A percentile compares a stretch with the other conserved stretches of the same genome.
Conservation (phyloP, 495 filamentous ascomycete species). For the Lentithecium fluviatile region DNA sequence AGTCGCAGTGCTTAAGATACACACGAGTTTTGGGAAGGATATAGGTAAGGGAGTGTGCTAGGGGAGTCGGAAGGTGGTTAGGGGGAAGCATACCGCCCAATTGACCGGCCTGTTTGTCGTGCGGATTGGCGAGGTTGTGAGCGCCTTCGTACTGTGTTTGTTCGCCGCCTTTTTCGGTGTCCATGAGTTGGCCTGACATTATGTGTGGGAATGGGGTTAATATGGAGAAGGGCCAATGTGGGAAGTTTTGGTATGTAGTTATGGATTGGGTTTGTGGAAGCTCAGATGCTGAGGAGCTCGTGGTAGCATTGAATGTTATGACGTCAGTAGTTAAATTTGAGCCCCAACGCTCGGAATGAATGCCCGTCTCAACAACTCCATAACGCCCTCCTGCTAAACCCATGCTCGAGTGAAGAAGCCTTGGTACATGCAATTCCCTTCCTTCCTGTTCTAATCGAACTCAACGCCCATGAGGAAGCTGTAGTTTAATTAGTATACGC, state of each 20-base stretch:
- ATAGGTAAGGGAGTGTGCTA: background rate
- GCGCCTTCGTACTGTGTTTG: constrained; percentile 66
- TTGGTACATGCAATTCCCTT: no score
- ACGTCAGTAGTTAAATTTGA: no score
- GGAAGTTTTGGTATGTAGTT: background rate
- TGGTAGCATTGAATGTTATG: no score
- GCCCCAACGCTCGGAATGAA: no score
- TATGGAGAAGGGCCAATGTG: background rate
- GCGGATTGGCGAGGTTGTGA: constrained; percentile 48
- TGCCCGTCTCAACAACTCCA: no score
- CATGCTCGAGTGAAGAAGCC: no score
- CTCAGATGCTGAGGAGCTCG: no score
- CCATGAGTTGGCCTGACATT: constrained; percentile 52
- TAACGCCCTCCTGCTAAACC: no score
- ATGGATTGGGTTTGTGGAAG: background rate
- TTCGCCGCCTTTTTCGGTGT: constrained; percentile 64
- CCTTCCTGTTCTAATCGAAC: constrained; percentile 39
- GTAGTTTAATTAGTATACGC: constrained; percentile 2
- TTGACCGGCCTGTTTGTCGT: constrained; percentile 59
- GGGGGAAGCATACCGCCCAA: constrained; percentile 50
- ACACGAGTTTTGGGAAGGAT: background rate
- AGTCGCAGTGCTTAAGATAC: no score
- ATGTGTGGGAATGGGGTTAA: constrained; percentile 30
- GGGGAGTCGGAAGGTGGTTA: background rate
- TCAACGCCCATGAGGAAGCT: constrained; percentile 93